phyloP scores from a whole-genome alignment of 768 basidiomycete species.

The Chlorophyllum brunneum region DNA sequence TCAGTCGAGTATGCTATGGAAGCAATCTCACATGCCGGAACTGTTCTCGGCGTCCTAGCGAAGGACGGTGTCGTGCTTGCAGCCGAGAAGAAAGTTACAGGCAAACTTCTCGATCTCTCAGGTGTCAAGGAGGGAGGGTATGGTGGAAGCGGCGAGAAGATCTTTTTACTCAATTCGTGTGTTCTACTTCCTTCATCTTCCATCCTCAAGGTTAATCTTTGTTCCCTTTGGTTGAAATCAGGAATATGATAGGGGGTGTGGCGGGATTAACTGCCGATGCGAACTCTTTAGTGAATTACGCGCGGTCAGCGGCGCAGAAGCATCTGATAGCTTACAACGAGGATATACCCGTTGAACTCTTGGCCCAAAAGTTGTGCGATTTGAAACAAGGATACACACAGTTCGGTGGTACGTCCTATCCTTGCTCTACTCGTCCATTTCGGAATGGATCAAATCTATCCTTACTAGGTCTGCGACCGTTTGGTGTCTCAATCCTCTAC shows the following conservation, averaged over 20 bases:
- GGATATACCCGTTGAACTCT: conserved; percentile 95
- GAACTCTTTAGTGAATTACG: conserved; percentile 94
- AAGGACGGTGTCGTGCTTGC: conserved; percentile 90
- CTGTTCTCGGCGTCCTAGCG: conserved; percentile 89
- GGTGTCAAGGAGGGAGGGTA: conserved; percentile 84
- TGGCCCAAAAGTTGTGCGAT: conserved; percentile 91
- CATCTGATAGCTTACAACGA: conserved; percentile 92
- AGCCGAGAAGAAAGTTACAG: conserved; percentile 97
- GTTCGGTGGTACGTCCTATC: conserved; percentile 67
- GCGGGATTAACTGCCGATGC: conserved; percentile 97
- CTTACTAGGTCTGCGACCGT: conserved; percentile 85
- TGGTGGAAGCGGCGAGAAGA: conserved; percentile 97
- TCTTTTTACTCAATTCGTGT: conserved; percentile 90
- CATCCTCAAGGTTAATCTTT: neutral
- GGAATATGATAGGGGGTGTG: conserved; percentile 93
- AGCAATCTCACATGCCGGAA: conserved; percentile 93
- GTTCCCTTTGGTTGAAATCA: conserved; percentile 27
- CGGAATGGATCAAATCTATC: neutral
- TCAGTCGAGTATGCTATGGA: conserved; percentile 99
- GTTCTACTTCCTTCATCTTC: conserved; percentile 22
- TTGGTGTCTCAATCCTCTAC: conserved; percentile 95
- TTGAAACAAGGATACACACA: conserved; percentile 99
- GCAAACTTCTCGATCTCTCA: conserved; percentile 92
- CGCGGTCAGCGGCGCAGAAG: conserved; percentile 84
- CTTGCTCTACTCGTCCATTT: neutral